These are phyloP conservation scores for Hirschioporus abietinus DNA, from an alignment of 768 basidiomycete species.

Conservation along the genomic window DNA sequence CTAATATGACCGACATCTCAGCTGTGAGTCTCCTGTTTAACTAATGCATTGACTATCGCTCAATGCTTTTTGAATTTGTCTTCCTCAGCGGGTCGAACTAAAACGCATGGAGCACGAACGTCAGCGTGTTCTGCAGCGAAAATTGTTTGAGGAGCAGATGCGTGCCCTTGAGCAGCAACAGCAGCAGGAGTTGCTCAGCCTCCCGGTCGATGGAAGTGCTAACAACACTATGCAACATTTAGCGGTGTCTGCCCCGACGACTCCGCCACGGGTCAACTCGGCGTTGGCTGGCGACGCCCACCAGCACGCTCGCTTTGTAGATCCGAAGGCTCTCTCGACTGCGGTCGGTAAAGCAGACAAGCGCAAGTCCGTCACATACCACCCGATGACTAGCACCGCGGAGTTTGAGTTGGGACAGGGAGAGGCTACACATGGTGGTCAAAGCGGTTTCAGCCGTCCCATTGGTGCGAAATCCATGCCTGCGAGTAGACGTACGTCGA, in stretches of 20 bases:
- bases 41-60: constrained; percentile 8
- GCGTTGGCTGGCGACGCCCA: constrained; percentile 58
- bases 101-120: constrained; percentile 91
- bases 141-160: constrained; percentile 96
- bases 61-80: constrained; percentile 7
- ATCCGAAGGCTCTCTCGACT: constrained; percentile 58
- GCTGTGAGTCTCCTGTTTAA: constrained; percentile 50
- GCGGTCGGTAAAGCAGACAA: constrained; percentile 75
- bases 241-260: constrained; percentile 86
- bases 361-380: constrained; percentile 83
- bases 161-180: constrained; percentile 88
- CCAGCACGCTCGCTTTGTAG: constrained; percentile 37
- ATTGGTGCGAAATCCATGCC: constrained; percentile 91
- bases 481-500: constrained; percentile 83
- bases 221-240: constrained; percentile 60
- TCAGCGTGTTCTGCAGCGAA: constrained; percentile 80
- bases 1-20: constrained; percentile 82
- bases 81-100: constrained; percentile 72
- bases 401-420: constrained; percentile 59
- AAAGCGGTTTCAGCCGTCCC: constrained; percentile 39
- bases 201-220: constrained; percentile 57
- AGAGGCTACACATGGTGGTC: constrained; percentile 43
- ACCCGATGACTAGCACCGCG: constrained; percentile 51
- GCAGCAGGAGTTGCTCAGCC: constrained; percentile 72
- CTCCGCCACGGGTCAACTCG: constrained; percentile 75